Conservation (phyloP, 352 stramenopile species). For the Aphanomyces invadans region DNA sequence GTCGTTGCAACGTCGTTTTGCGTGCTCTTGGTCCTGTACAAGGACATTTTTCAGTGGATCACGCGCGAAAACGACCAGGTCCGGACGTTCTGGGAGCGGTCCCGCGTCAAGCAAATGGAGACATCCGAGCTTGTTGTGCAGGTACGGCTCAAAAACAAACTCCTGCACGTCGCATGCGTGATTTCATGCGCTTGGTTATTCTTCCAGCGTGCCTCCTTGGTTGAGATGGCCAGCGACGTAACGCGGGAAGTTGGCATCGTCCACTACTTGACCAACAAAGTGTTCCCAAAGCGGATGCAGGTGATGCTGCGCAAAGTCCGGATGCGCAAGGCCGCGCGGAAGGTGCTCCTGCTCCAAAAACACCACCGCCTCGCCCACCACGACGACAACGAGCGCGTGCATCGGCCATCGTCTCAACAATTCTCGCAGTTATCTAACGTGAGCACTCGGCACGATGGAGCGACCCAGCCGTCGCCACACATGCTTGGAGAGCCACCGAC, state of each 20-base stretch:
- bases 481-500: too few species aligned
- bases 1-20: conserved; percentile 11
- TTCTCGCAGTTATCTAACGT: too few species aligned
- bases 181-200: too few species aligned
- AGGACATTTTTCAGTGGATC: conserved; percentile 9
- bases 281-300: neutral
- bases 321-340: neutral
- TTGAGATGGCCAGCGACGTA: neutral
- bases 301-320: neutral
- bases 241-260: neutral
- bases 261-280: neutral
- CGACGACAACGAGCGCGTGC: too few species aligned
- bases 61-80: neutral
- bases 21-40: conserved; percentile 5
- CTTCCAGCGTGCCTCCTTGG: neutral
- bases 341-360: neutral
- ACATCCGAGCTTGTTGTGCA: neutral
- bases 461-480: too few species aligned
- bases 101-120: neutral
- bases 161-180: too few species aligned
- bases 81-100: neutral
- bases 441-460: too few species aligned
- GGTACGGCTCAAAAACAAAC: too few species aligned
- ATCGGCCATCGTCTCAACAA: too few species aligned
- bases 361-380: too few species aligned